Evolutionary conservation across 768 basidiomycete species (phyloP).

Genomic region (Mycena alexandri): DNA sequence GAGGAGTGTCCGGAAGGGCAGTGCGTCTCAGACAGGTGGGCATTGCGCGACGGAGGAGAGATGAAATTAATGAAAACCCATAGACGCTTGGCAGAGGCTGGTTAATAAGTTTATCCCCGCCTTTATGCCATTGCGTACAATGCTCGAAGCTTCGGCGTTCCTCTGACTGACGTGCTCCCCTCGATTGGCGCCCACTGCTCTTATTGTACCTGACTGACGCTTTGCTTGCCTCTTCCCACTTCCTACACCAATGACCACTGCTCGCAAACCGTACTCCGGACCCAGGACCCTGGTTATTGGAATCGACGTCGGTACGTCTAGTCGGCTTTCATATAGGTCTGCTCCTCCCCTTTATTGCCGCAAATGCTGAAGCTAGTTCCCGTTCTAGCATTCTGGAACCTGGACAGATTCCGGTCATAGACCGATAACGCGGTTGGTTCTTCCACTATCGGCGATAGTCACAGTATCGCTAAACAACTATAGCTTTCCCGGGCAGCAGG

Average conservation of each 20-base stretch:
- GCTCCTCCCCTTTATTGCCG: not conserved
- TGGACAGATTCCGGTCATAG: slow-evolving; percentile 49
- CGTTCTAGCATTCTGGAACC: slow-evolving; percentile 52
- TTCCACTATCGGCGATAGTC: not conserved
- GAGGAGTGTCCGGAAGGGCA: too few relatives aligned
- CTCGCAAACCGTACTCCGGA: slow-evolving; percentile 55
- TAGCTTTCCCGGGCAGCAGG: slow-evolving; percentile 31
- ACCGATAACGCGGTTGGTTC: slow-evolving; percentile 51
- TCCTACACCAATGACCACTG: not conserved
- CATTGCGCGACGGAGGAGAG: too few relatives aligned
- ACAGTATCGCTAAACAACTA: not conserved
- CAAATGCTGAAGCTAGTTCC: not conserved
- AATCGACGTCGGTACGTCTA: slow-evolving; percentile 66
- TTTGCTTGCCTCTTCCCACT: not conserved
- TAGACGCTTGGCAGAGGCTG: too few relatives aligned
- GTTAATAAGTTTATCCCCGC: too few relatives aligned
- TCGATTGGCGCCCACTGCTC: slow-evolving; percentile 20
- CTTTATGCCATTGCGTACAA: too few relatives aligned
- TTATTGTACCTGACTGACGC: not conserved
- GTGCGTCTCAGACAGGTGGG: too few relatives aligned
- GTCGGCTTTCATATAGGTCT: slow-evolving; percentile 45
- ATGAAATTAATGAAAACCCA: too few relatives aligned
- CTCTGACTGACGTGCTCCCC: not conserved
- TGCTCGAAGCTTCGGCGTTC: too few relatives aligned
- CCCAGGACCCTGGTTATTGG: slow-evolving; percentile 61